A percentile compares a stretch with the other conserved stretches of the same genome.
phyloP scores from a whole-genome alignment of 1,284 basidiomycete genomes.

The Ustilago sp. region DNA sequence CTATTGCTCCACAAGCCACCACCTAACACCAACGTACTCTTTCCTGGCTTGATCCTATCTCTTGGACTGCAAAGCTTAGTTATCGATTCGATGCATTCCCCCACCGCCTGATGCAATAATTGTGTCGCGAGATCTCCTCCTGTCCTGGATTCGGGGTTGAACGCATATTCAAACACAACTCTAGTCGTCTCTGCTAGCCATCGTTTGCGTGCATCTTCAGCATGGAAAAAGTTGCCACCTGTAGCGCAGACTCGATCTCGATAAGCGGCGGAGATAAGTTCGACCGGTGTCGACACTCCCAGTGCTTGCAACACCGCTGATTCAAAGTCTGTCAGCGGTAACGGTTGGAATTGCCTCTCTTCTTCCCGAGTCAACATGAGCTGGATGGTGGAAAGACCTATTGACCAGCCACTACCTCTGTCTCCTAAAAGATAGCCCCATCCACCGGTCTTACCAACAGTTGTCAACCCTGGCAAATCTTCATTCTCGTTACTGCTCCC shows the following conservation, averaged over 20 bases:
- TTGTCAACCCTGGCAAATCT: conserved; percentile 41
- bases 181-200: conserved; percentile 61
- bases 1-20: conserved; percentile 60
- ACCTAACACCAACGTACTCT: conserved; percentile 55
- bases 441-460: conserved; percentile 45
- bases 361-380: conserved; percentile 45
- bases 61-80: conserved; percentile 32
- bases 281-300: conserved; percentile 39
- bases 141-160: conserved; percentile 11
- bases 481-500: conserved; percentile 28
- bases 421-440: conserved; percentile 53
- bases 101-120: conserved; percentile 44
- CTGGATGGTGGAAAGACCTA: conserved; percentile 46
- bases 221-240: conserved; percentile 46
- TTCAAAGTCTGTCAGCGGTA: conserved; percentile 43
- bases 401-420: conserved; percentile 44
- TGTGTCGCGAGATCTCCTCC: conserved; percentile 33
- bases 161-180: conserved; percentile 53
- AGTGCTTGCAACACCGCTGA: conserved; percentile 22
- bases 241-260: conserved; percentile 39
- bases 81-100: conserved; percentile 44
- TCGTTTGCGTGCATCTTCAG: conserved; percentile 60
- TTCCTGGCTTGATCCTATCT: conserved; percentile 26
- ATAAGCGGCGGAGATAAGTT: conserved; percentile 49
- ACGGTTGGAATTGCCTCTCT: conserved; percentile 26